phyloP scores from a whole-genome alignment of 2,329 filamentous ascomycete genomes.

The Epichloe sylvatica region DNA sequence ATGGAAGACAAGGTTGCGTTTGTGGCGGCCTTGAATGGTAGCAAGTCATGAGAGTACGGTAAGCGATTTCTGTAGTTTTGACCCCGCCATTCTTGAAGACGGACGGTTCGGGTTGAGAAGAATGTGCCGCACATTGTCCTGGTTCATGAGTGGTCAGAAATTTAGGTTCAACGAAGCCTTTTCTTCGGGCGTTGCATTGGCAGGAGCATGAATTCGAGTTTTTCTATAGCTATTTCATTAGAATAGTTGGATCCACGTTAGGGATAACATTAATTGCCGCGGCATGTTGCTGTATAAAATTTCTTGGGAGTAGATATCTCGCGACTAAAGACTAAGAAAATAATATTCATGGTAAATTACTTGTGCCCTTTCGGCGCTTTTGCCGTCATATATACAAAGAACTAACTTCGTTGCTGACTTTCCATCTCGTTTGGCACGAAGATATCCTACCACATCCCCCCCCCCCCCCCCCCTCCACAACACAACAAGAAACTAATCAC shows the following conservation, averaged over 20 bases:
- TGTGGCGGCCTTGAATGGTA: conserved; percentile 48
- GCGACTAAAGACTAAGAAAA: too few species aligned
- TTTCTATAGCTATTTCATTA: background rate
- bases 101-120: background rate
- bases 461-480: too few species aligned
- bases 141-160: background rate
- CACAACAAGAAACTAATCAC: too few species aligned
- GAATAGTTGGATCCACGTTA: background rate
- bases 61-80: background rate
- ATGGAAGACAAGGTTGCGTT: conserved; percentile 74
- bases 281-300: background rate
- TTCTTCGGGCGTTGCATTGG: conserved; percentile 10
- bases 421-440: too few species aligned
- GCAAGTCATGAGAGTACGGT: conserved; percentile 16
- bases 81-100: background rate
- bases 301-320: too few species aligned
- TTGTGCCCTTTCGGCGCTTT: too few species aligned
- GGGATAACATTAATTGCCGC: background rate
- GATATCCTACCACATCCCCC: background rate
- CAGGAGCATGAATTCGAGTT: conserved; percentile 8
- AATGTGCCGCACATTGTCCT: background rate
- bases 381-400: background rate
- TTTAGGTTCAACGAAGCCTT: background rate
- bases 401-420: background rate
- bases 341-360: background rate